Base-by-base conservation (phyloP, 75 land plant genomes). In the Cryptomeria japonica region DNA sequence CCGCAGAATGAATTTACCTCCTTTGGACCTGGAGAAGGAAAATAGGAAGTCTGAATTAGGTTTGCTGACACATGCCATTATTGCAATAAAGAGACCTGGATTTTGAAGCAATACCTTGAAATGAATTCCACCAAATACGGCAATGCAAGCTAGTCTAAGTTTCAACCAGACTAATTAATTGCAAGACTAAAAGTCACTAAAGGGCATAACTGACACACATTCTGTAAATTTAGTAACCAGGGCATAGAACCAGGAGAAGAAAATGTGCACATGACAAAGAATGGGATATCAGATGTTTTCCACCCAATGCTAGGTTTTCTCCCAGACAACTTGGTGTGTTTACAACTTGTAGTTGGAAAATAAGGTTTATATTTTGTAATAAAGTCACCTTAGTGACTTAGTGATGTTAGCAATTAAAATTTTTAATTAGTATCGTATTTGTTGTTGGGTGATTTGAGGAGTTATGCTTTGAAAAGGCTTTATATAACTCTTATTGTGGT, bases 1-100 rank as follows among this genome's bases (percentile, higher is more conserved):
- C 22, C 99, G 93, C 39, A 98, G 89, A 72, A 98, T 93, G 85
- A 98, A 96, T 80, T 98, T 95, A 28, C 99, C 99, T 68, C 98
- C 99, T 37, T 91, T 90, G 14, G 98, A 94, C 92, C 99, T 96
- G 89, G 49, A 83, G 49, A 31, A 41, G 44, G 2, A 47, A 75
- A 89, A 87, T 88, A 25, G 39, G 46, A 41, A 15, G 42, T 47
- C 47, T 5, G 5, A 53, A 82, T 82, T 82, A 82, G 47, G 32
- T 13, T 82, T 82, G 47, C 84, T 46, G 53, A 82, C 22, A 82
- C 22, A 46, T 46, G 13, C n/a, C 4, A 82, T 28, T 46, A 44
- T n/a, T n/a, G n/a, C 31, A 28, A 46, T 31, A n/a, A 82, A 46
- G 16, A 82, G 28, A 42, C 28, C 47, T 46, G 44, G n/a, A 44